phyloP scores from a whole-genome alignment of 2,329 filamentous ascomycete genomes.

The Mariannaea sp. region DNA sequence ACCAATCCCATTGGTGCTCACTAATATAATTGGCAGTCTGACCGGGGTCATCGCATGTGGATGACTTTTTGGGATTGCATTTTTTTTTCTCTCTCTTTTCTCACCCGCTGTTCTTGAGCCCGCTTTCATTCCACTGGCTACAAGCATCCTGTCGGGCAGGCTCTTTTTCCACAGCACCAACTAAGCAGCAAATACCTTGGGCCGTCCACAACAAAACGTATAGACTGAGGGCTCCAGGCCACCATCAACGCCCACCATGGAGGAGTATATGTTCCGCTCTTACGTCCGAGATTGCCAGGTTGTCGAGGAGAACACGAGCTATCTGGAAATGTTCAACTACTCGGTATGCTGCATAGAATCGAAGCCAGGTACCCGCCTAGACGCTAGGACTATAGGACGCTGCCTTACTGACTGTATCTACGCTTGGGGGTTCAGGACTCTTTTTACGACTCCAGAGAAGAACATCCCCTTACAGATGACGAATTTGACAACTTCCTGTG shows the following conservation, averaged over 20 bases:
- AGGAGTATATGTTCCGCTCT: conserved; percentile 61
- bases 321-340: conserved; percentile 64
- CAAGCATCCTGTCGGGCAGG: no score
- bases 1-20: not conserved
- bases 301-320: conserved; percentile 58
- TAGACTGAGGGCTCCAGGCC: not conserved
- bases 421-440: conserved; percentile 58
- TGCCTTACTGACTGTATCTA: no score
- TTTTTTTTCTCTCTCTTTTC: conserved; percentile 1
- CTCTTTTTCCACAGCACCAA: no score
- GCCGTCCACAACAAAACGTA: no score
- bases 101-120: not conserved
- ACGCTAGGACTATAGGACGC: no score
- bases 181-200: no score
- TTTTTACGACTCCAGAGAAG: conserved; percentile 54
- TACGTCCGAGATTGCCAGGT: conserved; percentile 54
- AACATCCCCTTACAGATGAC: conserved; percentile 56
- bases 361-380: no score
- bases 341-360: conserved; percentile 48
- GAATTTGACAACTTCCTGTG: conserved; percentile 64
- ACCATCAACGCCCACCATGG: conserved; percentile 48
- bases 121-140: not conserved
- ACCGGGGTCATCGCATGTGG: not conserved
- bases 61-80: not conserved
- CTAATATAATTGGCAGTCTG: not conserved